phyloP scores from a whole-genome alignment of 164 flowering plant species.

The Sedum album region DNA sequence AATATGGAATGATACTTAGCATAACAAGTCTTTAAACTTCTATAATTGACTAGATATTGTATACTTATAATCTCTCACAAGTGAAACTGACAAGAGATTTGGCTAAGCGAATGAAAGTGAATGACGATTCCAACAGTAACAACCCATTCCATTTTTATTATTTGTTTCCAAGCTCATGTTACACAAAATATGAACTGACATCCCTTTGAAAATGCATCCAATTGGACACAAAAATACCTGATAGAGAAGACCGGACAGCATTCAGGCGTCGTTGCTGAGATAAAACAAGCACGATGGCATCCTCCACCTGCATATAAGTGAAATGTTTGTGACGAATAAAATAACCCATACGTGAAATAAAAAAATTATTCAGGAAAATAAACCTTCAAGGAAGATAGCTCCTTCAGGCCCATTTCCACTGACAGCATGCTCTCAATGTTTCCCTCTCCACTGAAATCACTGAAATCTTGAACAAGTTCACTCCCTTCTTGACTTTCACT shows the following conservation, averaged over 20 bases:
- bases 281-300: slow-evolving; percentile 68
- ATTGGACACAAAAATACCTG: slow-evolving; percentile 50
- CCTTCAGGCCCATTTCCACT: slow-evolving; percentile 92
- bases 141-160: too few relatives aligned
- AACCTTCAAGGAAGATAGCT: slow-evolving; percentile 84
- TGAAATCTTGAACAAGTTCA: slow-evolving; percentile 46
- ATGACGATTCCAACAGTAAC: too few relatives aligned
- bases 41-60: too few relatives aligned
- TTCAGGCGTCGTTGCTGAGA: slow-evolving; percentile 62
- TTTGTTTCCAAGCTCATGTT: too few relatives aligned
- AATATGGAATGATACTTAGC: too few relatives aligned
- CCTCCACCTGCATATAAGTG: slow-evolving; percentile 57
- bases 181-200: too few relatives aligned
- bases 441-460: slow-evolving; percentile 82
- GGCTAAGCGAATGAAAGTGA: too few relatives aligned
- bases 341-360: not conserved
- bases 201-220: too few relatives aligned
- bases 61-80: too few relatives aligned
- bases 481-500: slow-evolving; percentile 47
- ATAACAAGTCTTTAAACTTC: too few relatives aligned
- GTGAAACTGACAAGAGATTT: too few relatives aligned
- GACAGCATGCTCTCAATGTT: slow-evolving; percentile 78
- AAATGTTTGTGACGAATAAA: not conserved
- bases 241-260: slow-evolving; percentile 38
- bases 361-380: not conserved